Percentiles rank a stretch among this genome's conserved stretches.
Conservation (phyloP, 2,329 filamentous ascomycete species). For the Diaporthe helianthi region DNA sequence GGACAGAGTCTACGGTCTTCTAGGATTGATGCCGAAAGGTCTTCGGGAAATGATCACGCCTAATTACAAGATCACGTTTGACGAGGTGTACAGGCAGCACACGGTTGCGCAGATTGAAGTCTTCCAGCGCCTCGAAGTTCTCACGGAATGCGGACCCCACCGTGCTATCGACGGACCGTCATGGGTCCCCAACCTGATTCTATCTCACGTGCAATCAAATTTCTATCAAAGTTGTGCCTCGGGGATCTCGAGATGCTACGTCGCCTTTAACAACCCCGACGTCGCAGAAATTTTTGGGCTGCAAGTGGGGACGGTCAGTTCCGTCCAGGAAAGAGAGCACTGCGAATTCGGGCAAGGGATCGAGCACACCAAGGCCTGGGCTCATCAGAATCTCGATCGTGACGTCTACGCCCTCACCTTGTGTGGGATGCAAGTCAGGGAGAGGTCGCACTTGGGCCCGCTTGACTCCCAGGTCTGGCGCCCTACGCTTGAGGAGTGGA, state of each 20-base stretch:
- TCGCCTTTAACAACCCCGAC: background rate
- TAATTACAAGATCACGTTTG: background rate
- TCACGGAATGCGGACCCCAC: background rate
- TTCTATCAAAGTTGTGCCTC: background rate
- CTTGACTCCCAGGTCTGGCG: no score
- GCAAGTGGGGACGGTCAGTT: background rate
- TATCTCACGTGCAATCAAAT: background rate
- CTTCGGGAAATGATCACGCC: background rate
- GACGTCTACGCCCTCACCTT: background rate
- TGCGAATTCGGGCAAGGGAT: background rate
- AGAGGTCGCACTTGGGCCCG: background rate
- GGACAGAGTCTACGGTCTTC: background rate
- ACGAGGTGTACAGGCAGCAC: background rate
- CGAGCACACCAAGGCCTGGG: background rate
- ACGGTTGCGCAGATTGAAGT: background rate
- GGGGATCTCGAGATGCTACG: background rate
- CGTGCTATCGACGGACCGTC: background rate
- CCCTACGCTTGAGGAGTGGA: background rate
- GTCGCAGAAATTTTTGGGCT: background rate
- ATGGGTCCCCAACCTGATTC: background rate
- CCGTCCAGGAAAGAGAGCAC: background rate
- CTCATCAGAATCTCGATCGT: background rate
- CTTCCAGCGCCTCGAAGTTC: background rate
- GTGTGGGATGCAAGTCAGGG: background rate
- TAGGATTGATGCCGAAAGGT: background rate